phyloP scores from a whole-genome alignment of 345 rosid genomes.

The Anacardium occidentale region DNA sequence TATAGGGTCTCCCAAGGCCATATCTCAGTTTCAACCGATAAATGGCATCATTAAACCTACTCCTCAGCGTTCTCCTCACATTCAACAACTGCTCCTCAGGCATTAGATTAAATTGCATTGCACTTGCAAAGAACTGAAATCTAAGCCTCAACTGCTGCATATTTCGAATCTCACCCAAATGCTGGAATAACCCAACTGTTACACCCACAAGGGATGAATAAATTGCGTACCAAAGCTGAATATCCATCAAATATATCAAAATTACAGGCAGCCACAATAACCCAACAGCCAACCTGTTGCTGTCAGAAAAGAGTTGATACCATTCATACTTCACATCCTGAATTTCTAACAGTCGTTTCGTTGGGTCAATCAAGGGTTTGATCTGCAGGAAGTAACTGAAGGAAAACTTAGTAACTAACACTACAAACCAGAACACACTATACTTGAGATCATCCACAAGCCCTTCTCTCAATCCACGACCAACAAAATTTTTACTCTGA shows the following conservation, averaged over 20 bases:
- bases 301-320: slow-evolving; percentile 55
- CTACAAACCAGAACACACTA: slow-evolving; percentile 71
- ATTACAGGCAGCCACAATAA: slow-evolving; percentile 85
- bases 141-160: slow-evolving; percentile 83
- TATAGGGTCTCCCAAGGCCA: slow-evolving; percentile 89
- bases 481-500: slow-evolving; percentile 71
- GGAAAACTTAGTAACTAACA: slow-evolving; percentile 70
- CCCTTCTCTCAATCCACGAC: slow-evolving; percentile 88
- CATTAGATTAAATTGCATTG: slow-evolving; percentile 95
- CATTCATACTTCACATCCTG: slow-evolving; percentile 53
- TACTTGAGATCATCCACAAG: slow-evolving; percentile 75
- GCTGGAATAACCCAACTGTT: slow-evolving; percentile 76
- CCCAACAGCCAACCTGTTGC: slow-evolving; percentile 73
- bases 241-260: slow-evolving; percentile 81
- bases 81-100: slow-evolving; percentile 90
- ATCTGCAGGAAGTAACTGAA: slow-evolving; percentile 90
- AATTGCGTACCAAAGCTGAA: slow-evolving; percentile 94
- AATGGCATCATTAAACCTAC: slow-evolving; percentile 80
- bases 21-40: slow-evolving; percentile 85
- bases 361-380: slow-evolving; percentile 77
- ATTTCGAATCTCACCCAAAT: slow-evolving; percentile 95
- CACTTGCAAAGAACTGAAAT: slow-evolving; percentile 97
- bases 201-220: slow-evolving; percentile 89
- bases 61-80: slow-evolving; percentile 68
- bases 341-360: slow-evolving; percentile 48